Evolutionary conservation across 257 asterid species (phyloP).

Genomic region (Penstemon davidsonii): DNA sequence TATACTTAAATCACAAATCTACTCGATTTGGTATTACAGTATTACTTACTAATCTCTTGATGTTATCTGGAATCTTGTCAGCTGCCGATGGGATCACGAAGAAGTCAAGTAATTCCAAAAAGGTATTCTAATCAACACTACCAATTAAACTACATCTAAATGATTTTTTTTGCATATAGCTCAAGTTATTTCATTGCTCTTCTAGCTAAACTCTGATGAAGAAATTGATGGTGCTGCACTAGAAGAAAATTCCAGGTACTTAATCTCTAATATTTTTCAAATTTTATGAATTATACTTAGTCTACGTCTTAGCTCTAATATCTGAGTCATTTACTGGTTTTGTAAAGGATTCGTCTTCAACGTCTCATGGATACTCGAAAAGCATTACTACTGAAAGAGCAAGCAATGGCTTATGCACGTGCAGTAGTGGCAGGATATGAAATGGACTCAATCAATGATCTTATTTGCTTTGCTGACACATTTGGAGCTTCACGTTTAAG

Average conservation of each 20-base stretch:
- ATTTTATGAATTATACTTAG: neutral
- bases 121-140: conserved; percentile 42
- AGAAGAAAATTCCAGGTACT: conserved; percentile 73
- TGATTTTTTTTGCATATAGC: conserved; percentile 23
- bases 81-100: conserved; percentile 50
- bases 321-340: conserved; percentile 23
- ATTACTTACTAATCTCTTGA: conserved; percentile 20
- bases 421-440: conserved; percentile 91
- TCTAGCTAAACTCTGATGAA: conserved; percentile 49
- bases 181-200: conserved; percentile 15
- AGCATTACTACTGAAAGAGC: conserved; percentile 75
- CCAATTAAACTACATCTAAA: neutral
- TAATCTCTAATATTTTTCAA: conserved; percentile 19
- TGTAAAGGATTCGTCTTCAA: conserved; percentile 62
- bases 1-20: neutral
- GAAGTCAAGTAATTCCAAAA: conserved; percentile 40
- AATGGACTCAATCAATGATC: conserved; percentile 67
- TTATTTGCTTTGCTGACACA: conserved; percentile 70
- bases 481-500: conserved; percentile 84
- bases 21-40: conserved; percentile 6
- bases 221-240: conserved; percentile 45
- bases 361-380: conserved; percentile 73
- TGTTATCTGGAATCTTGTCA: conserved; percentile 38
- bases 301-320: neutral
- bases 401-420: conserved; percentile 93